Percentiles rank a stretch among this genome's conserved stretches.
Conservation (phyloP, 257 asterid species). For the Rhazya stricta region DNA sequence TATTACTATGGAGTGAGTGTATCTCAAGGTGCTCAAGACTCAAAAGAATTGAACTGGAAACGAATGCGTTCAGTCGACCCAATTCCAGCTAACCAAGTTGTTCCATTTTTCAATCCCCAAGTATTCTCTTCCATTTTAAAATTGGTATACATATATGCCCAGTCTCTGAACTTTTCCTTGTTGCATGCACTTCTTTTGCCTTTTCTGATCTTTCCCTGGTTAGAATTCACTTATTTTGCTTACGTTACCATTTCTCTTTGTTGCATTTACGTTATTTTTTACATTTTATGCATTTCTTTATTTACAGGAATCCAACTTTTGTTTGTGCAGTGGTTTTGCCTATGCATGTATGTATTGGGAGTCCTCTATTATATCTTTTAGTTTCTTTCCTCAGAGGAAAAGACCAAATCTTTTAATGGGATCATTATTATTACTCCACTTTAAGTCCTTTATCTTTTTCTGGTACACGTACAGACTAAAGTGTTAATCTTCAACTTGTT, state of each 20-base stretch:
- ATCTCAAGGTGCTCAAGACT: not conserved
- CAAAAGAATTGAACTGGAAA: not conserved
- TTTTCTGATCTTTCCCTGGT: not conserved
- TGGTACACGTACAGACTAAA: not conserved
- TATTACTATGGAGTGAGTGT: not conserved
- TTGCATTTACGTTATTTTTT: not conserved
- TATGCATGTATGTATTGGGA: not conserved
- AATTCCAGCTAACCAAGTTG: not conserved
- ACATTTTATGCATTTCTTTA: not conserved
- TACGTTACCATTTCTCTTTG: not conserved
- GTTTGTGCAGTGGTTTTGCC: not conserved
- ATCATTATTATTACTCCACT: not conserved
- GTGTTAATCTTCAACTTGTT: not conserved
- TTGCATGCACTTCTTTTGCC: not conserved
- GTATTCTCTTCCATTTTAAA: constrained; percentile 5
- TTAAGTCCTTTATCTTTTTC: not conserved
- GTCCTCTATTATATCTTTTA: not conserved
- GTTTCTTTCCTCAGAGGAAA: constrained; percentile 1
- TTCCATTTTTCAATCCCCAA: constrained; percentile 4
- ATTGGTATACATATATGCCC: not conserved
- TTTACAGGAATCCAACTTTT: not conserved
- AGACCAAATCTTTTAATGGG: not conserved
- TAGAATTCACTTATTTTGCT: not conserved
- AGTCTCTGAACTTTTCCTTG: not conserved
- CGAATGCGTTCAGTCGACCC: not conserved